phyloP scores from a whole-genome alignment of 139 green algal genomes.

The Deuterostichococcus epilithicus region DNA sequence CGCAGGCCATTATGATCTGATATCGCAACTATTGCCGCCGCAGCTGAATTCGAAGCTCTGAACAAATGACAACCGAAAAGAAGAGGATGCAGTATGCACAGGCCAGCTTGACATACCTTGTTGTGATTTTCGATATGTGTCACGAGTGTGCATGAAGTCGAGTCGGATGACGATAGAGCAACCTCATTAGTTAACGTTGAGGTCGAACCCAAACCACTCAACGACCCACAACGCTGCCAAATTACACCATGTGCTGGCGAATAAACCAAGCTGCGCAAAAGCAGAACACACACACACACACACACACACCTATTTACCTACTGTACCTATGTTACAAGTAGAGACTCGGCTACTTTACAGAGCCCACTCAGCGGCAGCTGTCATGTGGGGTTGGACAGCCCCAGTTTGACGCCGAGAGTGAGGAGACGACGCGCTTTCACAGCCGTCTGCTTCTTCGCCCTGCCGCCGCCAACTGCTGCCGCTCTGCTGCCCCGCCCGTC shows the following conservation, averaged over 20 bases:
- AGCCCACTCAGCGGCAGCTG: not conserved
- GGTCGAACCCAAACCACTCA: too few relatives aligned
- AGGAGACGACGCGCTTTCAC: not conserved
- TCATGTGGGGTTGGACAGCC: not conserved
- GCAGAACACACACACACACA: not conserved
- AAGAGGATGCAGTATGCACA: too few relatives aligned
- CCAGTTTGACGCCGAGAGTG: not conserved
- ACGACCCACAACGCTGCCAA: too few relatives aligned
- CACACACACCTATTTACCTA: not conserved
- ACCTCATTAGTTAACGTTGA: too few relatives aligned
- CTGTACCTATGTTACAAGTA: not conserved
- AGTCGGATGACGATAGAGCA: too few relatives aligned
- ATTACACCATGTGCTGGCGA: too few relatives aligned
- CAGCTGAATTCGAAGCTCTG: too few relatives aligned
- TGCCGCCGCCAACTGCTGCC: not conserved
- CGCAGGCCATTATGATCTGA: slow-evolving; percentile 15
- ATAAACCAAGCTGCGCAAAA: not conserved
- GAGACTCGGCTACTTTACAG: not conserved
- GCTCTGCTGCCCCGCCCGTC: not conserved
- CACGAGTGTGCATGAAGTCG: too few relatives aligned
- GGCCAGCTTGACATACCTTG: too few relatives aligned
- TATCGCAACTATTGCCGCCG: too few relatives aligned
- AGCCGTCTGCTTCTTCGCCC: not conserved
- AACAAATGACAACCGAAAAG: too few relatives aligned
- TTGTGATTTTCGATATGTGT: too few relatives aligned